Conservation (phyloP, 345 rosid species). For the Brassica juncea region DNA sequence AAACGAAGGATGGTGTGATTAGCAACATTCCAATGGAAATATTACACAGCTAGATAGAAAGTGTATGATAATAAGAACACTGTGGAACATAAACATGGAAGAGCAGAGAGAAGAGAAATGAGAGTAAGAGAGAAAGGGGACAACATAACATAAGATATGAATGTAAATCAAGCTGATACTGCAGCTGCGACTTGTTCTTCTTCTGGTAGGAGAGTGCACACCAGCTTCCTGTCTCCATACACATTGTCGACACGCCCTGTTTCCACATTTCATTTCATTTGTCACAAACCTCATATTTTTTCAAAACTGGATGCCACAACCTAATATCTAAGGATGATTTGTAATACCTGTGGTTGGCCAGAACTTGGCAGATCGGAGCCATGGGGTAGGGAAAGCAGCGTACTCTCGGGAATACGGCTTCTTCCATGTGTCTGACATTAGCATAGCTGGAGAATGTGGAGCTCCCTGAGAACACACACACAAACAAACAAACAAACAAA, state of each 20-base stretch:
- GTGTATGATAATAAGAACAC: slow-evolving; percentile 6
- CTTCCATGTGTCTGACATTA: slow-evolving; percentile 94
- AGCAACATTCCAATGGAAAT: neutral
- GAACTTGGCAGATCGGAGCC: slow-evolving; percentile 90
- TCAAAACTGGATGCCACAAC: neutral
- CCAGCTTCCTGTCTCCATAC: slow-evolving; percentile 93
- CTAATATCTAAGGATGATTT: slow-evolving; percentile 12
- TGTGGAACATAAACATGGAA: slow-evolving; percentile 37
- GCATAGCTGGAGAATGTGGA: slow-evolving; percentile 98
- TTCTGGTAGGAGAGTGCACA: slow-evolving; percentile 82
- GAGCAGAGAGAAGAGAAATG: slow-evolving; percentile 3
- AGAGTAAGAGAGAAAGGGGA: neutral
- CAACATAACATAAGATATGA: slow-evolving; percentile 13
- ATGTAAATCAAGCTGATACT: slow-evolving; percentile 46
- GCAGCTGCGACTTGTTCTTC: slow-evolving; percentile 91
- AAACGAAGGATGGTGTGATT: neutral
- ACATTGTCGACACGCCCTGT: slow-evolving; percentile 95
- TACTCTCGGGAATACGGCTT: slow-evolving; percentile 90
- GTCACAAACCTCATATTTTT: slow-evolving; percentile 30
- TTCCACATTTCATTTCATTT: slow-evolving; percentile 25
- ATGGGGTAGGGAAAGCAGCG: slow-evolving; percentile 96
- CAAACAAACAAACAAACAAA: slow-evolving; percentile 1
- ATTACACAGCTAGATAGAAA: slow-evolving; percentile 15
- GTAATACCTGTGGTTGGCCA: slow-evolving; percentile 86
- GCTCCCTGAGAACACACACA: slow-evolving; percentile 66